Evolutionary conservation across 257 asterid genomes (phyloP), one percentile per base, ranked within the genome.

Genomic region (Marsdenia floribunda): DNA sequence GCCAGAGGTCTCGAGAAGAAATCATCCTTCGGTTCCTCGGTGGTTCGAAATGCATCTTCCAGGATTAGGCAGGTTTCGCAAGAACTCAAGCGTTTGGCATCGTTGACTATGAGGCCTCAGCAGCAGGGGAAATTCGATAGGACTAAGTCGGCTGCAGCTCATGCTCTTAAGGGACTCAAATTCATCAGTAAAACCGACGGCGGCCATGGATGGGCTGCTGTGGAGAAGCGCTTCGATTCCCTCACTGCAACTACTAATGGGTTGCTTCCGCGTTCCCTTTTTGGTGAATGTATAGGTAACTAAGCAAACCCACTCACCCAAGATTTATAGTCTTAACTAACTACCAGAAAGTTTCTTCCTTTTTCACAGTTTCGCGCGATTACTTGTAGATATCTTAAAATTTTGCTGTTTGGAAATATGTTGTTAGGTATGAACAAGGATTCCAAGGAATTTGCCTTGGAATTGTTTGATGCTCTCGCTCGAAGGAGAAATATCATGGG

Each of bases 261-360:
- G 7, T 53, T 86, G 80, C 89, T 93, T 18, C 93, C 93, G 9
- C 89, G 96, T 14, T 35, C 95, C 13, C 90, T 73, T 24, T 93
- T 93, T 54, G 88, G 91, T 26, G 90, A 93, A 86, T 93, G 98
- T 86, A 93, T 93, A 79, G 98, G 98, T 92, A 87, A 78, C 1
- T 29, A 29, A 29, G 0, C 33, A 29, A 29, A 0, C 33, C 33
- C 33, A 29, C 33, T 0, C 33, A 29, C 0, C 29, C 38, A 35
- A 26, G 55, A 46, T 19, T 22, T 8, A 5, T 38, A 19, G 19
- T 67, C 55, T 68, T 15, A 21, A 44, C 47, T 15, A 21, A 68
- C 73, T 49, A 26, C 59, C 22, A 47, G 59, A 18, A 47, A 69
- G 42, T n/a, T 69, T 73, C 73, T 72, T 61, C 35, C 68, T 44